Conservation (phyloP, 2,329 filamentous ascomycete genomes). For the Venturiaceae sp. region DNA sequence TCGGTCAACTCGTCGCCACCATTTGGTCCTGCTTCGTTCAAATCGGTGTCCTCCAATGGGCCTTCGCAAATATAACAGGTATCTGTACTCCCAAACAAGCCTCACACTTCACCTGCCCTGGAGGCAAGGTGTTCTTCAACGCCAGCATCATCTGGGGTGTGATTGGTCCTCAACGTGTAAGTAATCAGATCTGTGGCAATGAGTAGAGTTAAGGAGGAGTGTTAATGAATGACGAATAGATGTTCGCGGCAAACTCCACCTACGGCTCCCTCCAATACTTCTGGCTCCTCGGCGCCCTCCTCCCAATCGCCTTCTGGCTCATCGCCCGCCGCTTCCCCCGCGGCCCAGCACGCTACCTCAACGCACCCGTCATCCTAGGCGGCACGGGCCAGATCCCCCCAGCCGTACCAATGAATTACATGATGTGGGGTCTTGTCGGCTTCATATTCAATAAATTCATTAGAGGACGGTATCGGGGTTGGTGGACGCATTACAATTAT, state of each 20-base stretch:
- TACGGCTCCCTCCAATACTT: slow-evolving; percentile 34
- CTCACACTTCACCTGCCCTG: slow-evolving; percentile 50
- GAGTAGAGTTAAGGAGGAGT: not conserved
- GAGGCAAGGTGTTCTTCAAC: slow-evolving; percentile 51
- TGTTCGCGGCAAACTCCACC: not conserved
- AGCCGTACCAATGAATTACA: slow-evolving; percentile 34
- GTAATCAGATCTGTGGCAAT: slow-evolving; percentile 28
- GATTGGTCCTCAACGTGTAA: slow-evolving; percentile 52
- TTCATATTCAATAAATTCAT: slow-evolving; percentile 18
- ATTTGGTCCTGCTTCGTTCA: slow-evolving; percentile 59
- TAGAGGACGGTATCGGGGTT: slow-evolving; percentile 14
- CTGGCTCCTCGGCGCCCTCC: slow-evolving; percentile 55
- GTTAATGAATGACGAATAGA: too few relatives aligned
- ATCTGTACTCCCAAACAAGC: slow-evolving; percentile 53
- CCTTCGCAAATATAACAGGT: slow-evolving; percentile 45
- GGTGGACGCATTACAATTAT: slow-evolving; percentile 16
- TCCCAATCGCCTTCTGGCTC: slow-evolving; percentile 51
- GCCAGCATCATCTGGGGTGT: slow-evolving; percentile 62
- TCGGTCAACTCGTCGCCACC: slow-evolving; percentile 55
- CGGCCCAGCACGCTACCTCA: slow-evolving; percentile 55
- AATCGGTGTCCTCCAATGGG: slow-evolving; percentile 52
- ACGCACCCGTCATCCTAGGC: slow-evolving; percentile 59
- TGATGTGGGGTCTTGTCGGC: slow-evolving; percentile 17
- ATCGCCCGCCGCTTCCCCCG: slow-evolving; percentile 52
- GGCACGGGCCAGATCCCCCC: slow-evolving; percentile 45